Evolutionary conservation across 495 filamentous ascomycete genomes (phyloP).

Genomic region (Penicillium soppii): DNA sequence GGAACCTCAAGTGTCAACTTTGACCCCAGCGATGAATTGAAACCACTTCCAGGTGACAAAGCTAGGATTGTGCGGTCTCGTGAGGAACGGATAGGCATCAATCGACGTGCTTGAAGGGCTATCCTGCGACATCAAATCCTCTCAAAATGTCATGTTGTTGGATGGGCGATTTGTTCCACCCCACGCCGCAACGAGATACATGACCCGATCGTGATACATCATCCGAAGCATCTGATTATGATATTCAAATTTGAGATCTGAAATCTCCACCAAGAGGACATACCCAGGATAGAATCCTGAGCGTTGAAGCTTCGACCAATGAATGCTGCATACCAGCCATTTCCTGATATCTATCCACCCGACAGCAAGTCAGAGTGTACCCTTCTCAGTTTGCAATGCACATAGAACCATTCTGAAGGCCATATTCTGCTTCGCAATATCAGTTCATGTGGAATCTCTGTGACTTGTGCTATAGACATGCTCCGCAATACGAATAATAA

Average conservation of each 20-base stretch:
- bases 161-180: not conserved
- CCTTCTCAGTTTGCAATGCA: too few species aligned
- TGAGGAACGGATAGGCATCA: conserved; percentile 50
- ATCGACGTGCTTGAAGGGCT: conserved; percentile 26
- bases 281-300: too few species aligned
- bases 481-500: not conserved
- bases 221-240: too few species aligned
- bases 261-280: too few species aligned
- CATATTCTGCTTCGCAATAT: not conserved
- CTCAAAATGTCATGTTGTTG: not conserved
- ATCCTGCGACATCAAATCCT: not conserved
- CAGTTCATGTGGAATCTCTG: not conserved
- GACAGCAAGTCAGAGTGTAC: too few species aligned
- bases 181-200: not conserved
- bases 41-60: conserved; percentile 55
- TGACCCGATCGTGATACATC: not conserved
- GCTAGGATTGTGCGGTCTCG: conserved; percentile 47
- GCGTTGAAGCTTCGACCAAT: too few species aligned
- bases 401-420: too few species aligned
- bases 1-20: conserved; percentile 25
- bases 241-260: too few species aligned
- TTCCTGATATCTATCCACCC: too few species aligned
- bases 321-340: too few species aligned
- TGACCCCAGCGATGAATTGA: conserved; percentile 60
- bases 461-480: not conserved